Evolutionary conservation across 768 basidiomycete species (phyloP).

Genomic region (Albatrellus ellisii): DNA sequence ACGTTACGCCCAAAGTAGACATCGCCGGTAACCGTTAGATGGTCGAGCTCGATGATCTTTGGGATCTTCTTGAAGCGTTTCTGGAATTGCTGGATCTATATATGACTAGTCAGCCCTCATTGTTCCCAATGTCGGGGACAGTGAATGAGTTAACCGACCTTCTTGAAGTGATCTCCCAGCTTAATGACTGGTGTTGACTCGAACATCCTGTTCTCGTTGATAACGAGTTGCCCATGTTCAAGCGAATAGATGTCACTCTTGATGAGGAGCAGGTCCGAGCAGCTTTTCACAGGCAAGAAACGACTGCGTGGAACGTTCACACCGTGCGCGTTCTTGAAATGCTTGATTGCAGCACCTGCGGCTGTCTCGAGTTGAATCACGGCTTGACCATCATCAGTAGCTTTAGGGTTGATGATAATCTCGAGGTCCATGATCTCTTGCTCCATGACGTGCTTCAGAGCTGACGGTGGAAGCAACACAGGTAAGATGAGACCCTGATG

Average conservation of each 20-base stretch:
- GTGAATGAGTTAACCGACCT: too few relatives aligned
- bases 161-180: slow-evolving; percentile 69
- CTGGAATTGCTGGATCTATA: slow-evolving; percentile 45
- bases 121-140: too few relatives aligned
- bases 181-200: slow-evolving; percentile 59
- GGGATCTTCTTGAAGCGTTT: slow-evolving; percentile 70
- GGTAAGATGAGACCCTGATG: not conserved
- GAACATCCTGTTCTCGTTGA: slow-evolving; percentile 48
- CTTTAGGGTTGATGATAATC: slow-evolving; percentile 69
- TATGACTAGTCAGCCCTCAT: too few relatives aligned
- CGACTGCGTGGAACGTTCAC: slow-evolving; percentile 63
- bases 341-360: slow-evolving; percentile 65
- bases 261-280: slow-evolving; percentile 52
- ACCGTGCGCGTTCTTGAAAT: slow-evolving; percentile 52
- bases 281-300: slow-evolving; percentile 55
- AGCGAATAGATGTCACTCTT: slow-evolving; percentile 60
- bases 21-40: slow-evolving; percentile 60
- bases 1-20: slow-evolving; percentile 56
- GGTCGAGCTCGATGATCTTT: slow-evolving; percentile 59
- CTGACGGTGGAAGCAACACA: slow-evolving; percentile 16
- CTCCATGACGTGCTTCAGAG: slow-evolving; percentile 67
- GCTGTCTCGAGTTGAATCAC: slow-evolving; percentile 74
- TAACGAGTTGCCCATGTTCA: slow-evolving; percentile 53
- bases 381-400: slow-evolving; percentile 52
- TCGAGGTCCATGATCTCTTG: slow-evolving; percentile 58